Base-by-base conservation (phyloP, 768 basidiomycete genomes). In the Pleurotus sapidus region DNA sequence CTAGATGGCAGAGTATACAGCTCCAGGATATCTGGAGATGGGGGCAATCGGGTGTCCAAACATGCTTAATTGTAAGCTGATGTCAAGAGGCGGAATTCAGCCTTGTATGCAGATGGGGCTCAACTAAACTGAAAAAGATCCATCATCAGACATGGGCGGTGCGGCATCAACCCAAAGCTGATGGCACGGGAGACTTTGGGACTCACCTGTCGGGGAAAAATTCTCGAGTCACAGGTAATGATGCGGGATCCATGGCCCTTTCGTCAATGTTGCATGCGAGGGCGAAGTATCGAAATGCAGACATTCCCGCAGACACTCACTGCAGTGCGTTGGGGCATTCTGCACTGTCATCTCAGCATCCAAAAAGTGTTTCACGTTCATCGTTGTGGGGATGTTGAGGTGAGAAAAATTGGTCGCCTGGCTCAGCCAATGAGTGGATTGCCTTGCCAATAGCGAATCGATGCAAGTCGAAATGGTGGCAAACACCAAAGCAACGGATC, bases 391-490 rank as follows among this genome's bases (percentile, higher is more conserved):
- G 51, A 54, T 54, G 38, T 39, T 39, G 42, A 23, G 39, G 30
- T 17, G 42, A 39, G 27, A 54, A 54, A 54, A 37, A 54, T 54
- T 54, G 51, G 51, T 54, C 37, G 51, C 51, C 42, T 54, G 30
- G 23, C 39, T 40, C 51, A 54, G 42, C 34, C n/a, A 24, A 39
- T 37, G 42, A 9, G 1, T 11, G 30, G 51, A 54, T 54, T 43
- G 51, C 51, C 51, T 54, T 54, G 51, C 20, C 51, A 42, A 54
- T 54, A 25, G 14, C 1, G 34, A 15, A 54, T 18, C 18, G 39
- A 43, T 42, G 18, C 39, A 23, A 23, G 39, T 25, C 9, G 23
- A 15, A 23, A 54, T 54, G 51, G 23, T 30, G 51, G 42, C 39
- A 24, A 54, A 23, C 24, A 54, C 42, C 51, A 54, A 34, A 30